A percentile compares a stretch with the other conserved stretches of the same genome.
Conservation (phyloP, 1,284 basidiomycete species). For the Tylopilus sp. region DNA sequence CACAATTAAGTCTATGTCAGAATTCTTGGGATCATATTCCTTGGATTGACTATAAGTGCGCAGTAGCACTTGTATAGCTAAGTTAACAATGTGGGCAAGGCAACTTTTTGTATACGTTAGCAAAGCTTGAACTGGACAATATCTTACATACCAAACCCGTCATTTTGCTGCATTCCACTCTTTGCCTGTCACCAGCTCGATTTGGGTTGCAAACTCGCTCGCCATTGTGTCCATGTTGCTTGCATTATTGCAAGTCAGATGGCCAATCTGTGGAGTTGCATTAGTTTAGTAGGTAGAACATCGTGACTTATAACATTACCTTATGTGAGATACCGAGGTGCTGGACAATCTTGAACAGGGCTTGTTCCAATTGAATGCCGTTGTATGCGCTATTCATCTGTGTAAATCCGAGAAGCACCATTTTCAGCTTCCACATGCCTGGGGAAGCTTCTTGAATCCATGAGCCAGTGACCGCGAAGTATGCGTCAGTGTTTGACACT, state of each 20-base stretch:
- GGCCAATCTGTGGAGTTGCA: not conserved
- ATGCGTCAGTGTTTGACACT: not conserved
- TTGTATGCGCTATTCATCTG: not conserved
- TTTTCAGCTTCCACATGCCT: not conserved
- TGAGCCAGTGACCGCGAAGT: not conserved
- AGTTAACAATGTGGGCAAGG: no score
- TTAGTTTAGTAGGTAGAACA: no score
- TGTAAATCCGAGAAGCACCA: not conserved
- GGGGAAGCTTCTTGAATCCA: not conserved
- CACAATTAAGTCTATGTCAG: no score
- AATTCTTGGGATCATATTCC: no score
- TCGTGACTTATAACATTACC: not conserved
- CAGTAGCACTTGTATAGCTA: no score
- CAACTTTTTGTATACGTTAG: no score
- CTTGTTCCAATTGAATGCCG: not conserved
- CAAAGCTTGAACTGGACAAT: no score
- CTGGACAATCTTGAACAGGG: not conserved
- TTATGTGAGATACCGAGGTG: not conserved
- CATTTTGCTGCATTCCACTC: not conserved
- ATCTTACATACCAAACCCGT: no score
- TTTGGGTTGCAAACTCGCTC: not conserved
- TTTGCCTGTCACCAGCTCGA: not conserved
- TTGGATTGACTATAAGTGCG: no score
- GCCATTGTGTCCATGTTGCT: not conserved
- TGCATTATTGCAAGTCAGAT: not conserved